Evolutionary conservation across 73 alveolate species (phyloP), one percentile per base, ranked within the genome.

Genomic region (Blepharisma japonicum): DNA sequence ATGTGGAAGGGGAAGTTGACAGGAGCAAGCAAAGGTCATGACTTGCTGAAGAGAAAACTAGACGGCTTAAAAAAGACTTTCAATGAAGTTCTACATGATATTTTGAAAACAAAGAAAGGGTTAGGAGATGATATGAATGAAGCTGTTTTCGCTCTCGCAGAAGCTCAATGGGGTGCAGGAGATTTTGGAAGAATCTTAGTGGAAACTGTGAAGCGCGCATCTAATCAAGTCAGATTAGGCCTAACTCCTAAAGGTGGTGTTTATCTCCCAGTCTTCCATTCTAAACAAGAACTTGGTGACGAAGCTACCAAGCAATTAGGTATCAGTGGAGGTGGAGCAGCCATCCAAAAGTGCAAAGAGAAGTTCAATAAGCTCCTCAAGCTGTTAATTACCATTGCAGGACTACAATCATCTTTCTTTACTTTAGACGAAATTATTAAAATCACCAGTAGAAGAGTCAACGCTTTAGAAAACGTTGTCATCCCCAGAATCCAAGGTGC

Each of bases 21-120:
- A 21, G 95, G 96, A 39, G 99, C 99, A 56, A 92, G 92, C 89
- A 96, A 96, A 83, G 99, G 99, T 20, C 95, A 92, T 77, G 98
- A 94, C 68, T 85, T 96, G 68, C 92, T 96, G 55, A 96, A 96
- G 88, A 92, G 95, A 91, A 96, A 96, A 81, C 89, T 98, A 6
- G 99, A 96, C 86, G 99, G 98, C 53, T 88, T 95, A 50, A 95
- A 94, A 83, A 92, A 91, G 72, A 79, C 89, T 18, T 94, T 92
- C 92, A 94, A 97, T 87, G 97, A 85, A 18, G 83, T 90, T 71
- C 85, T 92, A 91, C 61, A 81, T 71, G 91, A 87, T 71, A 71
- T 77, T 45, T 68, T 90, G 61, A 90, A 87, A 42, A 81, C 87
- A 25, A 92, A 92, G 81, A 84, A 87, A 86, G 55, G 76, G 55